Conservation (phyloP, 2,329 filamentous ascomycete species). For the Aspergillus candidus region DNA sequence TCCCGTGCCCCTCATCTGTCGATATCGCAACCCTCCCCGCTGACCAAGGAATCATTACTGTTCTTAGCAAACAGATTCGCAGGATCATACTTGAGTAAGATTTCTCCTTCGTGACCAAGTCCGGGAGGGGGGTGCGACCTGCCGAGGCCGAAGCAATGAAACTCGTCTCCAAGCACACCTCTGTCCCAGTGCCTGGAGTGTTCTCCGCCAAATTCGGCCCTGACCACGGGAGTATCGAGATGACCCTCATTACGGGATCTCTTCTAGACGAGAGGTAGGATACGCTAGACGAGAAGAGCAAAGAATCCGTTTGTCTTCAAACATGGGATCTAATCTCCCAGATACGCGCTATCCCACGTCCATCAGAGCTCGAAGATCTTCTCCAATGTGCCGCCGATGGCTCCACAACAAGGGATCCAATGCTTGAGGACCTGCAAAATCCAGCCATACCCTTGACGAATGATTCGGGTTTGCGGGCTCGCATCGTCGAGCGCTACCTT, state of each 20-base stretch:
- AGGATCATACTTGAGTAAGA: slow-evolving; percentile 16
- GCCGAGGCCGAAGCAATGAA: slow-evolving; percentile 18
- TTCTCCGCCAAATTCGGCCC: slow-evolving; percentile 4
- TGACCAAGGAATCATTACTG: slow-evolving; percentile 10
- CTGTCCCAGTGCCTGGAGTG: slow-evolving; percentile 17
- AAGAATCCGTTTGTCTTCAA: slow-evolving; percentile 18
- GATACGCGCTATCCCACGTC: slow-evolving; percentile 12
- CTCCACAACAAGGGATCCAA: slow-evolving; percentile 14
- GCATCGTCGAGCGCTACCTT: slow-evolving; percentile 22
- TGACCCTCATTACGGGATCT: slow-evolving; percentile 13
- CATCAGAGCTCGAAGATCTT: slow-evolving; percentile 10
- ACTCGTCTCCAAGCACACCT: slow-evolving; percentile 14
- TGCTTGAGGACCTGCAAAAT: slow-evolving; percentile 19
- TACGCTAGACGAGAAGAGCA: slow-evolving; percentile 13
- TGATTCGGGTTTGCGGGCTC: slow-evolving; percentile 16
- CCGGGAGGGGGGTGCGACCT: slow-evolving; percentile 10
- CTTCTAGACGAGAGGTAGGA: slow-evolving; percentile 14
- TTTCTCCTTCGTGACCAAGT: slow-evolving; percentile 14
- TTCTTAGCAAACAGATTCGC: slow-evolving; percentile 13
- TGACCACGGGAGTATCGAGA: slow-evolving; percentile 2
- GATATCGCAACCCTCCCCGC: slow-evolving; percentile 1
- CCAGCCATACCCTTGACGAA: slow-evolving; percentile 15
- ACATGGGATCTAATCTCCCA: slow-evolving; percentile 18
- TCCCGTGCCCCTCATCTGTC: slow-evolving; percentile 5
- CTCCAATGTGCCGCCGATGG: slow-evolving; percentile 21